Conservation (phyloP, 2,329 filamentous ascomycete species). For the Trichoderma sp. region DNA sequence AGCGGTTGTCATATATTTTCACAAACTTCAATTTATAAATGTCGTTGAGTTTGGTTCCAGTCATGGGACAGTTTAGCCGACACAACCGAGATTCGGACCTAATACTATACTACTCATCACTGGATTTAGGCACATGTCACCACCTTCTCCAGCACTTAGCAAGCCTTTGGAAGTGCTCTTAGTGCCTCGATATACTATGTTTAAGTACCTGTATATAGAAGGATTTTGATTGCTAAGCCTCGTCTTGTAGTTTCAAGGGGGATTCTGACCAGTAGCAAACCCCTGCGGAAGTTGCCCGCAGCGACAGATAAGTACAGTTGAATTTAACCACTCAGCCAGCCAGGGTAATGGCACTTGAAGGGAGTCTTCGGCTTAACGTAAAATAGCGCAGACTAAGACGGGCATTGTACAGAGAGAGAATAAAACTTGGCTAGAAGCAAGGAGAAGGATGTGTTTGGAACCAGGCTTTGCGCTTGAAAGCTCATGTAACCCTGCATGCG, state of each 20-base stretch:
- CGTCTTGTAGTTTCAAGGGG: not conserved
- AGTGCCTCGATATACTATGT: not conserved
- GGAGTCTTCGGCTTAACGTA: not conserved
- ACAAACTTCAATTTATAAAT: not conserved
- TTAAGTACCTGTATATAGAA: not conserved
- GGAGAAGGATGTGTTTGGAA: not conserved
- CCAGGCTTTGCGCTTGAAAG: not conserved
- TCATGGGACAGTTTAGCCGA: not conserved
- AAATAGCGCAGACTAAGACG: slow-evolving; percentile 2
- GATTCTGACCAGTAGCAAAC: not conserved
- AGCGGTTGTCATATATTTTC: not conserved
- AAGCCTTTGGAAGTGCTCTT: not conserved
- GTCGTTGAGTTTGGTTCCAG: not conserved
- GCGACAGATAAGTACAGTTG: not conserved
- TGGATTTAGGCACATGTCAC: not conserved
- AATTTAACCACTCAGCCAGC: not conserved
- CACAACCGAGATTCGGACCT: not conserved
- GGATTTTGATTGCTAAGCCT: not conserved
- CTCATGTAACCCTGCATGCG: not conserved
- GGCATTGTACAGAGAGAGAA: not conserved
- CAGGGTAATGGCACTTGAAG: not conserved
- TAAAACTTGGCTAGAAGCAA: not conserved
- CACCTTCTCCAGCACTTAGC: not conserved
- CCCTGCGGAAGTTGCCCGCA: not conserved
- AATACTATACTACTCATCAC: not conserved